A percentile compares a stretch with the other conserved stretches of the same genome.
These are phyloP conservation scores for Macrophomina pseudophaseolina DNA, from an alignment of 2,329 filamentous ascomycete species.

Conservation along the genomic window DNA sequence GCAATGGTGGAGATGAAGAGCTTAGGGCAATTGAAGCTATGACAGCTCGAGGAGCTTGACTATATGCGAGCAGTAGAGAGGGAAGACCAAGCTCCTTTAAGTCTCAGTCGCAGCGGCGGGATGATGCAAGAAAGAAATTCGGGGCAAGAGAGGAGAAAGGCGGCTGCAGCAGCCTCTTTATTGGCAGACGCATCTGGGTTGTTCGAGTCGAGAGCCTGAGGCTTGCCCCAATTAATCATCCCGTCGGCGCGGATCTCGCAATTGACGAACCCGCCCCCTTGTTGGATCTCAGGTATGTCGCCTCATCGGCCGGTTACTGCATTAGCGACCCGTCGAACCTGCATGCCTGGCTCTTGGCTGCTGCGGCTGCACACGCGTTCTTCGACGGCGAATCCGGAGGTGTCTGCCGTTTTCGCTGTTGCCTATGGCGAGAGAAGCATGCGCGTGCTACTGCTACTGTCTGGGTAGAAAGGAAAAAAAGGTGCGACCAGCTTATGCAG, in stretches of 20 bases:
- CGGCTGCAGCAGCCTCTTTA: slow-evolving; percentile 10
- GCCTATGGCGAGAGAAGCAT: neutral
- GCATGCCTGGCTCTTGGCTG: slow-evolving; percentile 9
- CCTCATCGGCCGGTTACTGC: slow-evolving; percentile 9
- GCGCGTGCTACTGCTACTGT: neutral
- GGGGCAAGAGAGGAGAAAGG: neutral
- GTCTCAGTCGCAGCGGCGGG: neutral
- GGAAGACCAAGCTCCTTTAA: neutral
- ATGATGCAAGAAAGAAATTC: neutral
- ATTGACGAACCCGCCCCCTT: neutral
- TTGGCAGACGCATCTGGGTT: slow-evolving; percentile 2
- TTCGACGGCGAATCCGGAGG: neutral
- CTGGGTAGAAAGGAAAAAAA: neutral
- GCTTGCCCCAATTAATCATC: slow-evolving; percentile 11
- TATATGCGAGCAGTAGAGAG: neutral
- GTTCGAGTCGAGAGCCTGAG: neutral
- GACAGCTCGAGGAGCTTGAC: neutral
- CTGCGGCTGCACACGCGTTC: slow-evolving; percentile 10
- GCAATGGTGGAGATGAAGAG: too few relatives aligned
- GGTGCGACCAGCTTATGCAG: neutral
- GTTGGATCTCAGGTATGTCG: neutral
- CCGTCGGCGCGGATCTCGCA: slow-evolving; percentile 1
- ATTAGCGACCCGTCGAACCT: slow-evolving; percentile 3
- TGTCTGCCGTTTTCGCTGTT: neutral
- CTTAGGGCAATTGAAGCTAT: neutral